Base-by-base conservation (phyloP, 257 asterid genomes). In the Knoxia roxburghii region DNA sequence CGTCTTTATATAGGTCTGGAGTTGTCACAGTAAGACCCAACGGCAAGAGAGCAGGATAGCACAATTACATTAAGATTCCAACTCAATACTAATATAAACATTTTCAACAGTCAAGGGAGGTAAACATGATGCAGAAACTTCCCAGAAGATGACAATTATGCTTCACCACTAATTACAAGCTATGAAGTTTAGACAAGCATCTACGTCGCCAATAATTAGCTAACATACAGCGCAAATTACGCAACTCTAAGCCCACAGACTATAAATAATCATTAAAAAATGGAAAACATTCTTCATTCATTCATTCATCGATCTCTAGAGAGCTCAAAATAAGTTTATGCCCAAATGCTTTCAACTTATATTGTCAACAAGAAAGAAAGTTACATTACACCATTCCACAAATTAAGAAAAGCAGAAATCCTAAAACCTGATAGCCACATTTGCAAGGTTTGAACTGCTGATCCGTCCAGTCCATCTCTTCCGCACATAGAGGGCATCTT, bases 381-480 rank as follows among this genome's bases (percentile, higher is more conserved):
- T n/a, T n/a, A n/a, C 30, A 5, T 18, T 37, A n/a, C 27, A 33
- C 68, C 51, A 64, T 46, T 29, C 24, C 21, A 21, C 53, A 14
- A 35, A 1, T 17, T 15, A 7, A 41, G 52, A 69, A 32, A 63
- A 62, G 65, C 69, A 8, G 32, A 65, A 48, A 65, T 4, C 7
- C 18, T 9, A 4, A 14, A 18, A 87, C 98, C 95, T 93, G 97
- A 80, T 93, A 93, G 71, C 97, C 96, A 61, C 97, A 93, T 76
- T 85, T 78, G 78, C 97, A 93, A 54, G 98, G 97, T 80, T 74
- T 89, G 79, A 93, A 90, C 79, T 89, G 98, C 81, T 82, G 96
- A 79, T 93, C 98, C 20, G 98, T 93, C 97, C 96, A 87, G 79
- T 93, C 98, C 98, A 89, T 89, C 76, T 89, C 98, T 83, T 93